phyloP scores from a whole-genome alignment of 352 stramenopile species.

The Proteromonas lacertae region DNA sequence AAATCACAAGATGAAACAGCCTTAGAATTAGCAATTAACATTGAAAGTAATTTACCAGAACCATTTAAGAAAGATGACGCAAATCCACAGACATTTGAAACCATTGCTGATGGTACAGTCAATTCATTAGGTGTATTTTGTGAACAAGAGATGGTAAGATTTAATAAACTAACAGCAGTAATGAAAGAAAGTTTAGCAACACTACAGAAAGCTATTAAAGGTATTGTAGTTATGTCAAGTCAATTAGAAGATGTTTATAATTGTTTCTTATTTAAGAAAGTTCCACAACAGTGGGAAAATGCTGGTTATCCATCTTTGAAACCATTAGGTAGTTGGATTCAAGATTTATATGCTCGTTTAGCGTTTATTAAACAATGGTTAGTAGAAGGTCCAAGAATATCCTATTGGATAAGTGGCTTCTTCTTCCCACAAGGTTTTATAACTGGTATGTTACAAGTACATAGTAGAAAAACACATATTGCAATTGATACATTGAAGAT shows the following conservation, averaged over 20 bases:
- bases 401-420: conserved; percentile 61
- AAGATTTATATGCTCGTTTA: conserved; percentile 52
- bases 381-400: conserved; percentile 23
- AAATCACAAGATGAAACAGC: conserved; percentile 9
- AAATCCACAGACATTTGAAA: conserved; percentile 32
- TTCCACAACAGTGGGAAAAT: conserved; percentile 40
- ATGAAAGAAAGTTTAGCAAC: conserved; percentile 40
- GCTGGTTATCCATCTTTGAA: conserved; percentile 57
- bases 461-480: conserved; percentile 41
- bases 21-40: conserved; percentile 32
- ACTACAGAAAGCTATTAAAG: conserved; percentile 46
- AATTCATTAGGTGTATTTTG: conserved; percentile 63
- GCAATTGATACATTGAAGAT: conserved; percentile 55
- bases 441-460: conserved; percentile 62
- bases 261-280: conserved; percentile 45
- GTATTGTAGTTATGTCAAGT: conserved; percentile 44
- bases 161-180: conserved; percentile 38
- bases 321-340: conserved; percentile 46
- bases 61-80: conserved; percentile 23
- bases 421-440: conserved; percentile 80
- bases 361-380: conserved; percentile 38
- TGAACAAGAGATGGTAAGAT: conserved; percentile 46
- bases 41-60: conserved; percentile 29
- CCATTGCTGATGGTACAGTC: conserved; percentile 35
- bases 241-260: conserved; percentile 58